Conservation (phyloP, 2,329 filamentous ascomycete species). For the Diaporthe destruens region DNA sequence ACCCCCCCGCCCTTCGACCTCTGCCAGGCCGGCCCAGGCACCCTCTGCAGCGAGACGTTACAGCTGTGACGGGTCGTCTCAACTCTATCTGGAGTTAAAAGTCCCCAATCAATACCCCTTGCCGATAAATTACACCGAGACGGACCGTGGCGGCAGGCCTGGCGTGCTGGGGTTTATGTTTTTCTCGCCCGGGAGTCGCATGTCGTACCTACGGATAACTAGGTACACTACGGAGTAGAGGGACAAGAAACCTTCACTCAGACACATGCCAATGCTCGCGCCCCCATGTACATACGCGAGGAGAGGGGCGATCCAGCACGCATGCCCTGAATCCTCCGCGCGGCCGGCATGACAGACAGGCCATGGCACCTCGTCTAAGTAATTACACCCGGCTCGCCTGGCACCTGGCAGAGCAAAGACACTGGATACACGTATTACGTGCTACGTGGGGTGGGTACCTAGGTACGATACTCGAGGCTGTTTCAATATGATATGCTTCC, state of each 20-base stretch:
- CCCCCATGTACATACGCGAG: neutral
- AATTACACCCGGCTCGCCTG: neutral
- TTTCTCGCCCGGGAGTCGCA: neutral
- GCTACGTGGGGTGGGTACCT: constrained; percentile 7
- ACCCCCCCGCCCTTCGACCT: neutral
- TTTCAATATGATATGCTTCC: neutral
- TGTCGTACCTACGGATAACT: too few relatives aligned
- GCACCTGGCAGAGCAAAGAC: neutral
- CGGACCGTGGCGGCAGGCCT: constrained; percentile 23
- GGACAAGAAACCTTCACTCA: neutral
- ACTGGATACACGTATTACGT: constrained; percentile 26
- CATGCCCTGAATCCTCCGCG: constrained; percentile 27
- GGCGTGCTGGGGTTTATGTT: neutral
- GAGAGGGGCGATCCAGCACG: neutral
- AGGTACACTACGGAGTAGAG: too few relatives aligned
- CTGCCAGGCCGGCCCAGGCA: neutral
- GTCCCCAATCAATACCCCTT: constrained; percentile 25
- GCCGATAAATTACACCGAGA: constrained; percentile 26
- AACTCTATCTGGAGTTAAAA: constrained; percentile 32
- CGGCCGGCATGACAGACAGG: constrained; percentile 7
- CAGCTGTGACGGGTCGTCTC: constrained; percentile 26
- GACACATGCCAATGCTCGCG: neutral
- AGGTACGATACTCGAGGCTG: neutral
- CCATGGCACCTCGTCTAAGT: constrained; percentile 9
- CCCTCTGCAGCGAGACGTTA: constrained; percentile 13